Evolutionary conservation across 768 basidiomycete genomes (phyloP), one percentile per base, ranked within the genome.

Genomic region (Lanmaoa pseudosensibilis): DNA sequence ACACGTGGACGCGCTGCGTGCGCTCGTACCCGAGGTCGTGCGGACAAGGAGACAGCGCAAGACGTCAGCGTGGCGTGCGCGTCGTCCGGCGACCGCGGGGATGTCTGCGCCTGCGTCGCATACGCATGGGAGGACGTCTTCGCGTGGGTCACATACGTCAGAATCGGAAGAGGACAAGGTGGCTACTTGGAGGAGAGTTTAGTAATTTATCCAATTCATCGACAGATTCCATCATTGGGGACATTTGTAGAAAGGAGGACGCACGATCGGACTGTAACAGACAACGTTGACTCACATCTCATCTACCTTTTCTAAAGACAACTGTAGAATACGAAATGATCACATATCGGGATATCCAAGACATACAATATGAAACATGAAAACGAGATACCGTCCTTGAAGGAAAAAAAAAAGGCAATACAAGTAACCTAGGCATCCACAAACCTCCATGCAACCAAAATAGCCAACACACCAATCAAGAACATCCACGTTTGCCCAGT

Each of bases 11-110:
- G 45, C 48, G 1, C 36, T 72, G 9, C 66, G 65, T 2, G 47
- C 38, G 3, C 37, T 47, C 21, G 72, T 50, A 21, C 70, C 70
- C 23, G 72, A 72, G 60, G 50, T 72, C 39, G 46, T 73, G 30
- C 61, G 52, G 58, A 65, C 57, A 32, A 60, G 60, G 12, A 70
- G 41, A 46, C 68, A 59, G 47, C 70, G 68, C 59, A 72, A 68
- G 33, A 52, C 72, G 21, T 15, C 21, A 18, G 62, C 48, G 5
- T 71, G 70, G 70, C 56, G 51, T 13, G 51, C 48, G 11, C 64
- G 58, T 8, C 56, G 56, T 4, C 25, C 37, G n/a, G 7, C n/a
- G n/a, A n/a, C 27, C 27, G 7, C 27, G 27, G 27, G 27, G 6
- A 30, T 30, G n/a, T n/a, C n/a, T n/a, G n/a, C 25, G 5, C 5